Evolutionary conservation across 352 stramenopile species (phyloP).

Genomic region (Elongisporangium undulatum): DNA sequence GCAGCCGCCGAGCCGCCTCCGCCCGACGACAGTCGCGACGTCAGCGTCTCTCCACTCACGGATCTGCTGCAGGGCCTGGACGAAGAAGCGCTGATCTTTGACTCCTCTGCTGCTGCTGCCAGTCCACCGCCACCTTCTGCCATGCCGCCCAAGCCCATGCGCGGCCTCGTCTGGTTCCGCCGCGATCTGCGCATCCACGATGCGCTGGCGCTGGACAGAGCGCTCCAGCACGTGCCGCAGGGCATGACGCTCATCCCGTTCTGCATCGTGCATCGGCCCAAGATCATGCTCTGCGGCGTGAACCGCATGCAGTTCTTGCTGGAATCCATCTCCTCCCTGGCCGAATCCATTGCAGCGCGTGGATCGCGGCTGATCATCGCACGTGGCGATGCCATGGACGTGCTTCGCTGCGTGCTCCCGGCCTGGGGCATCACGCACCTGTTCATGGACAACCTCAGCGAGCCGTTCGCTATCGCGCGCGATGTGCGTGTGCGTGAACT

Average conservation of each 20-base stretch:
- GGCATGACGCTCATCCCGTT: slow-evolving; percentile 70
- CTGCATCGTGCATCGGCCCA: slow-evolving; percentile 86
- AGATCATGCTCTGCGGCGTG: slow-evolving; percentile 80
- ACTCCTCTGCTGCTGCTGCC: neutral
- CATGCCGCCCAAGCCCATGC: slow-evolving; percentile 19
- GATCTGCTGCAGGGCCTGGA: neutral
- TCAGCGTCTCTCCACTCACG: neutral
- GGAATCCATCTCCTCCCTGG: slow-evolving; percentile 87
- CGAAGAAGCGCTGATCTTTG: neutral
- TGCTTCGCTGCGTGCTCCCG: slow-evolving; percentile 76
- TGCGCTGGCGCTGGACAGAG: slow-evolving; percentile 89
- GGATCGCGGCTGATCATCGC: slow-evolving; percentile 71
- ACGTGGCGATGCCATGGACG: slow-evolving; percentile 65
- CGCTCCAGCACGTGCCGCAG: slow-evolving; percentile 36
- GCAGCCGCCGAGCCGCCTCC: neutral
- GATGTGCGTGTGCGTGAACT: slow-evolving; percentile 64
- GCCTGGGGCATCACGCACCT: slow-evolving; percentile 88
- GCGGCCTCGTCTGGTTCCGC: slow-evolving; percentile 90
- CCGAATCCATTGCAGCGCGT: slow-evolving; percentile 54
- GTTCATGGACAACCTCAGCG: slow-evolving; percentile 89
- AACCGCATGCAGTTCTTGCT: slow-evolving; percentile 92
- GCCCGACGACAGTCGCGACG: neutral
- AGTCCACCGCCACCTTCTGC: slow-evolving; percentile 1
- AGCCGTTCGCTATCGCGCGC: slow-evolving; percentile 86
- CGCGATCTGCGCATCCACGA: slow-evolving; percentile 96